Base-by-base conservation (phyloP, 805 yeast species). In the Millerago galiae region DNA sequence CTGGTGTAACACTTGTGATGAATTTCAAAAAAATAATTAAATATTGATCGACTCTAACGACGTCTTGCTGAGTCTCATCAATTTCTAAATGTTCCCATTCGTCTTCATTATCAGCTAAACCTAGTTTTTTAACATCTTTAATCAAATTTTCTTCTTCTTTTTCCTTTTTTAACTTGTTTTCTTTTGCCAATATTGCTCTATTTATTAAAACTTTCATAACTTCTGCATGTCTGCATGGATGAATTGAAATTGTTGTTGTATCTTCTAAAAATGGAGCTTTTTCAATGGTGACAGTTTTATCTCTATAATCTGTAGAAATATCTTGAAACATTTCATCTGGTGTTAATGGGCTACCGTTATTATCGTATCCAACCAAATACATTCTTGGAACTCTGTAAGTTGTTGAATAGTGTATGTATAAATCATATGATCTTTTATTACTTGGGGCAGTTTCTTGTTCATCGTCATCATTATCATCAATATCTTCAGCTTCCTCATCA, bases 271-370 rank as follows among this genome's bases (percentile, higher is more conserved):
- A 89, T 11, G 99, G 98, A 6, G 95, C 81, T 49, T 77, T 79
- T 62, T 93, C 99, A 45, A 93, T 91, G 0, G 99, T 93, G 16
- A 91, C 99, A 1, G 99, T 93, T 64, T 93, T 93, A 55, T 91
- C 88, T 56, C 91, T 79, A 63, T 93, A 93, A 59, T 93, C 99
- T 31, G 83, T 75, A 2, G 90, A 77, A 36, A 93, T 88, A 62
- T 93, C 99, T 58, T 91, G 95, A 65, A 90, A 89, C 98, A 93
- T 93, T 55, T 84, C 82, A 28, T 79, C 72, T 2, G 98, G 96
- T 27, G 84, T 69, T 32, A 93, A 67, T 2, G 98, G 99, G 13
- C 80, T 72, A 0, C 99, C 98, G 47, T 83, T 77, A 10, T 80
- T 71, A 56, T 79, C 81, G 66, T 79, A 93, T 0, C 99, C 99